These are phyloP conservation scores for Cystobasidium ongulense DNA, from an alignment of 768 basidiomycete genomes.

Conservation along the genomic window DNA sequence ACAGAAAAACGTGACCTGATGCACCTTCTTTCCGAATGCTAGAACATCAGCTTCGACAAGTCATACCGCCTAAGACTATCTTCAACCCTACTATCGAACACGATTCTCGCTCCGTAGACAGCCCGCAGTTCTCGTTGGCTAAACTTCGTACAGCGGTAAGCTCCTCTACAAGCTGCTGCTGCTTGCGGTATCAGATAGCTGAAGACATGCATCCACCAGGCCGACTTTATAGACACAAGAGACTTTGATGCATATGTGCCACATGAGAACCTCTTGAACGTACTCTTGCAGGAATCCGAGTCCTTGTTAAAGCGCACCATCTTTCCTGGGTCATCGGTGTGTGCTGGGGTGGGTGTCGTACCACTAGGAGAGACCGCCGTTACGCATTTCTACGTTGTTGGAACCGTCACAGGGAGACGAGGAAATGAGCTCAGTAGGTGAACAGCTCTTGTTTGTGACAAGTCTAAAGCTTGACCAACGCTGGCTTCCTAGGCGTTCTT, in stretches of 20 bases:
- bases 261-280: neutral
- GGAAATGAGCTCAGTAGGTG: neutral
- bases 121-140: neutral
- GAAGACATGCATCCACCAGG: neutral
- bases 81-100: neutral
- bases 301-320: neutral
- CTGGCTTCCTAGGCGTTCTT: neutral
- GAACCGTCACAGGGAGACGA: neutral
- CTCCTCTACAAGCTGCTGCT: neutral
- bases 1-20: neutral
- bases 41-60: neutral
- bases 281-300: neutral
- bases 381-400: neutral
- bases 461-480: no score
- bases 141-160: neutral
- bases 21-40: no score
- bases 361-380: neutral
- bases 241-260: constrained; percentile 1
- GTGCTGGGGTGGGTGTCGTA: neutral
- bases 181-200: neutral
- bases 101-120: neutral
- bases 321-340: neutral
- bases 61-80: neutral
- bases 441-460: no score
- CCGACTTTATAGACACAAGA: neutral